Base-by-base conservation (phyloP, 108 stramenopile genomes). In the Mayamaea pseudoterrestris region DNA sequence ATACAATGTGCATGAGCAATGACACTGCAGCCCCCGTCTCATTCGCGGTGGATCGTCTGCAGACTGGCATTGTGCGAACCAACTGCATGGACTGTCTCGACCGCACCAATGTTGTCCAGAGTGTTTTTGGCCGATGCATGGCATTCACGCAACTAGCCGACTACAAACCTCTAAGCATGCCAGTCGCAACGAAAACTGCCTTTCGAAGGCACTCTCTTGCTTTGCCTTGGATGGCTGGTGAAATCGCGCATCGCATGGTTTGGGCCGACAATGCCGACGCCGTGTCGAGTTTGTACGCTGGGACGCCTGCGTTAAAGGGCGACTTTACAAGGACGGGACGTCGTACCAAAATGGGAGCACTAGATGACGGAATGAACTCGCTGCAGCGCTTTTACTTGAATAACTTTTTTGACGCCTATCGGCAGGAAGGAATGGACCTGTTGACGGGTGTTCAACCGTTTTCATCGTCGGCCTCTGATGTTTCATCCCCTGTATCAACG, bases 31-130 rank as follows among this genome's bases (percentile, higher is more conserved):
- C 37, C 16, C 8, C 5, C 8, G 5, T 20, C 4, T 39, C 37
- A 8, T 39, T 39, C 8, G 3, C 16, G 8, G 60, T 92, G 8
- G 27, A 37, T 24, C 58, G 47, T 27, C 22, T 65, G 30, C 97
- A 98, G 68, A 59, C 56, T 21, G 92, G 93, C 12, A 78, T 94
- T 20, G 69, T 95, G 22, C 80, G 97, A 14, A 98, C 97, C 18
- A 98, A 98, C 65, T 98, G 97, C 66, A 95, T 98, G 93, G 97
- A 98, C 69, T 93, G 91, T 62, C 65, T 98, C 27, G 97, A 98
- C 67, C 76, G 97, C 11, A 98, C 97, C 18, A 94, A 95, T 58
- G 97, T 98, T n/a, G 93, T 95, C 16, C 97, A 98, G 56, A 89
- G 86, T 47, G 57, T 94, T 40, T 76, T 95, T 47, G 94, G 89